phyloP scores from a whole-genome alignment of 352 stramenopile genomes.

The Globisporangium middletonii region DNA sequence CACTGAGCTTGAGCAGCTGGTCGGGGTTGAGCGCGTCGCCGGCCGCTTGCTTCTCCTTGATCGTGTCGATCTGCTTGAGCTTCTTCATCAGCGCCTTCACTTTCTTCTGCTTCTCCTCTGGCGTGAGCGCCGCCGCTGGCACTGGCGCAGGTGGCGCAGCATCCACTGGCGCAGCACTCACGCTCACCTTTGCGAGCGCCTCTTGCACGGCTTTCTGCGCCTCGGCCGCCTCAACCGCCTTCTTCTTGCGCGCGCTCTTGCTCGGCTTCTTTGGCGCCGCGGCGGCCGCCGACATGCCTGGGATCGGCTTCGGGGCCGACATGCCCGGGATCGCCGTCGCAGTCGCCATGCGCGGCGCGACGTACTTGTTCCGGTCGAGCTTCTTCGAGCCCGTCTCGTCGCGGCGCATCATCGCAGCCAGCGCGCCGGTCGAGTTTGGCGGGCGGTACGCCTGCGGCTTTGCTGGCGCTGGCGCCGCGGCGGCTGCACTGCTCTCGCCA shows the following conservation, averaged over 20 bases:
- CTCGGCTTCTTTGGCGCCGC: conserved; percentile 60
- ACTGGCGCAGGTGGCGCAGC: conserved; percentile 3
- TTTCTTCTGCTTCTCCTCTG: conserved; percentile 84
- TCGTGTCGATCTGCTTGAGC: conserved; percentile 82
- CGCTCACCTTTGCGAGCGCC: conserved; percentile 36
- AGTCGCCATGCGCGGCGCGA: conserved; percentile 28
- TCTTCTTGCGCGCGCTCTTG: conserved; percentile 82
- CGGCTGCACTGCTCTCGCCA: conserved; percentile 18
- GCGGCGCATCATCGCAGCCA: conserved; percentile 93
- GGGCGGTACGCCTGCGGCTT: conserved; percentile 84
- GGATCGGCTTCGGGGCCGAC: conserved; percentile 33
- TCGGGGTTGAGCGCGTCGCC: conserved; percentile 80
- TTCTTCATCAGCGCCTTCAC: conserved; percentile 81
- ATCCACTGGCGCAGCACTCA: conserved; percentile 9
- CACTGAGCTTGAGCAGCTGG: conserved; percentile 71
- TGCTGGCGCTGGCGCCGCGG: conserved; percentile 34
- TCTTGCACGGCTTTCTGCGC: conserved; percentile 59
- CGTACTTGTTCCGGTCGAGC: conserved; percentile 84
- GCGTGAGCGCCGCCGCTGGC: conserved; percentile 32
- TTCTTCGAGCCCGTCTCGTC: conserved; percentile 77
- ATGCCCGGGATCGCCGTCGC: conserved; percentile 37
- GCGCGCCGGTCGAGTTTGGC: conserved; percentile 80
- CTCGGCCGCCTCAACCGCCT: conserved; percentile 69
- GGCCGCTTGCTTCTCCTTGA: conserved; percentile 69
- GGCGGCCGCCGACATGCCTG: conserved; percentile 47